These are phyloP conservation scores for Chamaecrista fasciculata DNA, from an alignment of 306 rosid species.

Conservation along the genomic window DNA sequence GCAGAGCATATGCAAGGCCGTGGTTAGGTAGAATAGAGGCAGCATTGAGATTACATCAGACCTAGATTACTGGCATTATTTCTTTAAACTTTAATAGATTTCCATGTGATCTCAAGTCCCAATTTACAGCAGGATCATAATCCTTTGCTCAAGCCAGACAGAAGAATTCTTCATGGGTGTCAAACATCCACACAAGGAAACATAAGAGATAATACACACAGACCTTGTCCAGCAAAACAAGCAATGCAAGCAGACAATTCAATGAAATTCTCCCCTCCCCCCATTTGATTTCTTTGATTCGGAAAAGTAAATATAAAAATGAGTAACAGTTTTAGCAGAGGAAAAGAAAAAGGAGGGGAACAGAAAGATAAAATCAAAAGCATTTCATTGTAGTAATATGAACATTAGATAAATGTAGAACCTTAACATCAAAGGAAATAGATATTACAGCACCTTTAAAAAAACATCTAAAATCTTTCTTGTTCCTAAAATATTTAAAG, in stretches of 20 bases:
- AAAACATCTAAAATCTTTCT: background rate
- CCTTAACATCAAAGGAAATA: background rate
- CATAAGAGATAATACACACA: background rate
- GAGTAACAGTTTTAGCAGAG: background rate
- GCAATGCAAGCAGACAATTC: background rate
- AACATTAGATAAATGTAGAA: background rate
- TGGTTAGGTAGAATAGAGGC: conserved; percentile 10
- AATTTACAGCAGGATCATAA: conserved; percentile 16
- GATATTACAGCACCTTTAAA: background rate
- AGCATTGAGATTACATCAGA: conserved; percentile 8
- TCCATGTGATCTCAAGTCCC: background rate
- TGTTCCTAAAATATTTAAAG: background rate
- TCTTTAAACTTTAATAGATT: conserved; percentile 7
- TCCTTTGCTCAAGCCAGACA: conserved; percentile 14
- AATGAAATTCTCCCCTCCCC: background rate
- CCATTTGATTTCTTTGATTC: background rate
- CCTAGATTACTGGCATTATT: conserved; percentile 14
- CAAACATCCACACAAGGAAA: background rate
- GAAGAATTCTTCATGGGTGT: background rate
- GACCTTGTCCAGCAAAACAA: background rate
- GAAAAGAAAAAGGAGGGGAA: background rate
- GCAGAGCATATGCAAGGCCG: conserved; percentile 33
- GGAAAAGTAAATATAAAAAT: no score
- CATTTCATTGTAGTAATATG: background rate
- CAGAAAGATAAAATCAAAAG: background rate